Evolutionary conservation across 179 eudicot genomes (phyloP), one percentile per base, ranked within the genome.

Genomic region (Camellia oleifera): DNA sequence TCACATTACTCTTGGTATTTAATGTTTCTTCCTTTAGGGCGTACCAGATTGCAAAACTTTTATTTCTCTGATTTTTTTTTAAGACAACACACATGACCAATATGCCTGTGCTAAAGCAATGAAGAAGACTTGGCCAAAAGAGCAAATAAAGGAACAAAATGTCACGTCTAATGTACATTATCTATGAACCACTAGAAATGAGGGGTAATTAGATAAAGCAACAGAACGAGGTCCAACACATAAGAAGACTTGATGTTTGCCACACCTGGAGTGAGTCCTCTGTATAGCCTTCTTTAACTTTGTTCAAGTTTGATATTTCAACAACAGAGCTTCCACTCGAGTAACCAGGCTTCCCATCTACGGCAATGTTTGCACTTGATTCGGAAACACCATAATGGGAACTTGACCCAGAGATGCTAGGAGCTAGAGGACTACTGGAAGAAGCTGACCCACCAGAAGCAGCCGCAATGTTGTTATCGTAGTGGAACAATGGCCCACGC

Each of bases 401-500:
- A 86, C 88, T 88, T 77, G 90, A 89, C 76, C 91, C 92, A 23
- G 99, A 90, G 63, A 90, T 84, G 84, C 88, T 89, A 73, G 93
- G 85, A 76, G 94, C 85, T 62, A 93, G 90, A 82, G 99, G 97
- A 81, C 98, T 92, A 84, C 97, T 87, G 42, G 99, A 98, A 77
- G 99, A 97, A 82, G 95, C 92, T 83, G 98, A 88, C 18, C 97
- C 99, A 77, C 93, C 98, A 84, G 94, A 79, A 56, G 90, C 88
- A 69, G 89, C 90, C 86, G 88, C 86, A 61, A 87, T 86, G 83
- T 80, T 92, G 81, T 89, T 90, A 75, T 96, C 99, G 77, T 73
- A 97, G 84, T 82, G 99, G 99, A 76, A 97, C 95, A 75, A 92
- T 90, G 62, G 97, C 98, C 99, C 98, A 97, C n/a, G 98, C 92